Percentiles rank a stretch among this genome's conserved stretches.
Conservation (phyloP, 768 basidiomycete species). For the Udeniomyces megalosporus region DNA sequence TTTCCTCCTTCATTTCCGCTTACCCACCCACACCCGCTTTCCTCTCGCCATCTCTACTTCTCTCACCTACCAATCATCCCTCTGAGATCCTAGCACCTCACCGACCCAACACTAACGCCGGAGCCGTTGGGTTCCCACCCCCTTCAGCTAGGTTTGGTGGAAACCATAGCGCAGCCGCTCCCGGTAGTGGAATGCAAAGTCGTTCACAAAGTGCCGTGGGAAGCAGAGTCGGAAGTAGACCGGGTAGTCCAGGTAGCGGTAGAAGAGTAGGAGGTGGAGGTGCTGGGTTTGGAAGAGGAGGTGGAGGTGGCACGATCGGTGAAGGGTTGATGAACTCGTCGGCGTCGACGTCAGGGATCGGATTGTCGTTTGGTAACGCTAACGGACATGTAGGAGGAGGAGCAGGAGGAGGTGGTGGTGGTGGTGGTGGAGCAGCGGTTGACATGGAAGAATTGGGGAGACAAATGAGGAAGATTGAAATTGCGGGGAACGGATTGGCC, state of each 20-base stretch:
- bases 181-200: neutral
- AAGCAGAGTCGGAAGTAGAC: neutral
- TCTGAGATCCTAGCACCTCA: neutral
- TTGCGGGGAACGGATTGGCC: neutral
- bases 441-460: neutral
- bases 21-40: neutral
- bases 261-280: no score
- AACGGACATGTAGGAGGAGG: neutral
- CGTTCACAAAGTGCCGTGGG: neutral
- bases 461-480: neutral
- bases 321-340: no score
- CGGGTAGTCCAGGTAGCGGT: neutral
- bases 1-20: neutral
- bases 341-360: neutral
- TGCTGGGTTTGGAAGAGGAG: no score
- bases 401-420: neutral
- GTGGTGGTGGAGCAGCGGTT: neutral
- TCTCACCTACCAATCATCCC: neutral
- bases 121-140: neutral
- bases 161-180: no score
- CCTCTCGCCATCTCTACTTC: conserved; percentile 12
- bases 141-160: no score
- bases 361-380: neutral
- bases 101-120: neutral
- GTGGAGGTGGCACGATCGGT: no score